Percentiles rank a stretch among this genome's conserved stretches.
Evolutionary conservation across 768 basidiomycete species (phyloP).

Genomic region (Tricholoma flavovirens): DNA sequence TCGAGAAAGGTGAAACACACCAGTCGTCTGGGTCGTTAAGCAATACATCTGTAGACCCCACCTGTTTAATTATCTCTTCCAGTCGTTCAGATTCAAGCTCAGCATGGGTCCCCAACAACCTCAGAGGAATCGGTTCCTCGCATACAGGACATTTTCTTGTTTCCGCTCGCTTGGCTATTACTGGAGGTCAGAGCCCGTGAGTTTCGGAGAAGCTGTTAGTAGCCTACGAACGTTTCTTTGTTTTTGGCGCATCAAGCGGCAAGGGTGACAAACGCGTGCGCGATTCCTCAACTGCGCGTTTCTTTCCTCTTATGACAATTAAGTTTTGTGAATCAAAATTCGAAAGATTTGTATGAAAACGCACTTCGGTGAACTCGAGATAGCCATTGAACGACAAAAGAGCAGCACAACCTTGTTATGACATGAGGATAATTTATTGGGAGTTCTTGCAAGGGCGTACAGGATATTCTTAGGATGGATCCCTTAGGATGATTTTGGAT

Average conservation of each 20-base stretch:
- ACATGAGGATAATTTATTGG: slow-evolving; percentile 8
- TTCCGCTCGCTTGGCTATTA: slow-evolving; percentile 63
- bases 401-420: slow-evolving; percentile 5
- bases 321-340: not conserved
- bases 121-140: slow-evolving; percentile 63
- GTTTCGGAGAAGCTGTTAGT: not conserved
- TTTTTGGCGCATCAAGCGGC: slow-evolving; percentile 27
- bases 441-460: not conserved
- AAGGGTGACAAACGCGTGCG: slow-evolving; percentile 27
- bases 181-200: slow-evolving; percentile 5
- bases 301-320: slow-evolving; percentile 41
- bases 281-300: slow-evolving; percentile 34
- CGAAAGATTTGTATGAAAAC: slow-evolving; percentile 5
- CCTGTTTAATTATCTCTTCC: slow-evolving; percentile 55
- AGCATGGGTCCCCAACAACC: slow-evolving; percentile 60
- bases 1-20: slow-evolving; percentile 29
- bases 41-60: slow-evolving; percentile 56
- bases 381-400: slow-evolving; percentile 12
- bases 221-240: slow-evolving; percentile 45
- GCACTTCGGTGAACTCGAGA: slow-evolving; percentile 27
- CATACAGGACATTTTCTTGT: slow-evolving; percentile 74
- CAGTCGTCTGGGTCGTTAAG: slow-evolving; percentile 50
- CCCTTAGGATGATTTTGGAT: slow-evolving; percentile 23
- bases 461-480: slow-evolving; percentile 29
- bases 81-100: slow-evolving; percentile 65